Evolutionary conservation across 148 eudicot species (phyloP).

Genomic region (Cornus kousa): DNA sequence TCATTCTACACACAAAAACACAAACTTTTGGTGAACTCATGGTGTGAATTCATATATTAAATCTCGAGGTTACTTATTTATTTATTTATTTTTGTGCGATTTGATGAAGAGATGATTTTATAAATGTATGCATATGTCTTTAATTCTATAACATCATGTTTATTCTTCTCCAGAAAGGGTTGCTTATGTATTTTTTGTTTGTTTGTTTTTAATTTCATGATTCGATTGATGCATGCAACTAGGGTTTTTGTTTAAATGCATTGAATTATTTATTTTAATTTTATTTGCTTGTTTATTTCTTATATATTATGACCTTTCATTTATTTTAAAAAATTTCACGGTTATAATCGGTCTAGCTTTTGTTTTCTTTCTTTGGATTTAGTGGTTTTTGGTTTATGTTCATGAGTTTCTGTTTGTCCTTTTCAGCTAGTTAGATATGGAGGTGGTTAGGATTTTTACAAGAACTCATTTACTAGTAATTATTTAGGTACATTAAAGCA

Average conservation of each 20-base stretch:
- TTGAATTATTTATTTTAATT: background rate
- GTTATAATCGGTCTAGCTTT: background rate
- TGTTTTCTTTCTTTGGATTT: background rate
- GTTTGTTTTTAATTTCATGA: background rate
- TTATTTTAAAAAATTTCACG: background rate
- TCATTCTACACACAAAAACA: background rate
- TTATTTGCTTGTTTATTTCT: background rate
- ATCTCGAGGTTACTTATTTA: background rate
- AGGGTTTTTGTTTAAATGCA: background rate
- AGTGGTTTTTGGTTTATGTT: background rate
- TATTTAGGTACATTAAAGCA: background rate
- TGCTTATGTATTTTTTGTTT: background rate
- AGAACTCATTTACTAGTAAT: background rate
- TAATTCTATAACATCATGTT: background rate
- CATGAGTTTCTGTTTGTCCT: background rate
- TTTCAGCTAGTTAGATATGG: background rate
- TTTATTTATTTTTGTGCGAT: background rate
- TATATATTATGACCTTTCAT: background rate
- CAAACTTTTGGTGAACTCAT: background rate
- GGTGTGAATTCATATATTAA: background rate
- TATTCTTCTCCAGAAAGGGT: background rate
- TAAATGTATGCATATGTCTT: background rate
- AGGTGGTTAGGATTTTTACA: constrained; percentile 1
- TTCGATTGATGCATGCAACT: background rate
- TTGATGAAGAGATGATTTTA: background rate